phyloP scores from a whole-genome alignment of 2,329 filamentous ascomycete genomes.

The Ilyonectria destructans region DNA sequence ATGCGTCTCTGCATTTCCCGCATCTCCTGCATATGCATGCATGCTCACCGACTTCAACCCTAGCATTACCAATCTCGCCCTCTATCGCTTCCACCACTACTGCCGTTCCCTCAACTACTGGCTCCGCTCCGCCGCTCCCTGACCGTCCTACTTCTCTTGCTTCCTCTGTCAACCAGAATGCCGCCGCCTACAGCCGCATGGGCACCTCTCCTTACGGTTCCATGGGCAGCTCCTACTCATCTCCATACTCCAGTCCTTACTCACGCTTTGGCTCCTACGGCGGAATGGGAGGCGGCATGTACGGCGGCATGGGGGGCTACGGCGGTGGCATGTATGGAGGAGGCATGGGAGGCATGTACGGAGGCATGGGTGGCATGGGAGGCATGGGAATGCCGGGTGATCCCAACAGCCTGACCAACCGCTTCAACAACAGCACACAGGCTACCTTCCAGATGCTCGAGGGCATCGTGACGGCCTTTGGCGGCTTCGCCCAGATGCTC shows the following conservation, averaged over 20 bases:
- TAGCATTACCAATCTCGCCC: slow-evolving; percentile 59
- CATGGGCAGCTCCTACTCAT: slow-evolving; percentile 57
- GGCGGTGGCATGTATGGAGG: slow-evolving; percentile 61
- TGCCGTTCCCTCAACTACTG: slow-evolving; percentile 56
- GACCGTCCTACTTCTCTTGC: slow-evolving; percentile 85
- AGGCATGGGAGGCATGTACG: slow-evolving; percentile 61
- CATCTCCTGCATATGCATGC: slow-evolving; percentile 45
- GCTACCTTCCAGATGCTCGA: slow-evolving; percentile 99
- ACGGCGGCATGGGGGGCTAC: slow-evolving; percentile 60
- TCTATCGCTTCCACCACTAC: slow-evolving; percentile 60
- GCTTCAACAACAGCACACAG: slow-evolving; percentile 94
- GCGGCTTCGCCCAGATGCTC: slow-evolving; percentile 98
- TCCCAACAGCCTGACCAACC: slow-evolving; percentile 93
- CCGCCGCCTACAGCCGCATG: slow-evolving; percentile 82
- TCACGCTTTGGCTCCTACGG: slow-evolving; percentile 57
- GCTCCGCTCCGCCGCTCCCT: slow-evolving; percentile 79
- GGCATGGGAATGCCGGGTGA: slow-evolving; percentile 79
- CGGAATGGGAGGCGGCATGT: slow-evolving; percentile 54
- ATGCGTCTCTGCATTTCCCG: slow-evolving; percentile 24
- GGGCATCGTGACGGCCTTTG: slow-evolving; percentile 95
- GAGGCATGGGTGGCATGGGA: slow-evolving; percentile 63
- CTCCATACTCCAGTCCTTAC: slow-evolving; percentile 59
- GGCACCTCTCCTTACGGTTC: slow-evolving; percentile 69
- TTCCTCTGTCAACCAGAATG: slow-evolving; percentile 88
- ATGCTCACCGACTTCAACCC: slow-evolving; percentile 42